Percentiles rank a stretch among this genome's conserved stretches.
phyloP scores from a whole-genome alignment of 2,329 filamentous ascomycete genomes.

The Davidsoniella eucalypti region DNA sequence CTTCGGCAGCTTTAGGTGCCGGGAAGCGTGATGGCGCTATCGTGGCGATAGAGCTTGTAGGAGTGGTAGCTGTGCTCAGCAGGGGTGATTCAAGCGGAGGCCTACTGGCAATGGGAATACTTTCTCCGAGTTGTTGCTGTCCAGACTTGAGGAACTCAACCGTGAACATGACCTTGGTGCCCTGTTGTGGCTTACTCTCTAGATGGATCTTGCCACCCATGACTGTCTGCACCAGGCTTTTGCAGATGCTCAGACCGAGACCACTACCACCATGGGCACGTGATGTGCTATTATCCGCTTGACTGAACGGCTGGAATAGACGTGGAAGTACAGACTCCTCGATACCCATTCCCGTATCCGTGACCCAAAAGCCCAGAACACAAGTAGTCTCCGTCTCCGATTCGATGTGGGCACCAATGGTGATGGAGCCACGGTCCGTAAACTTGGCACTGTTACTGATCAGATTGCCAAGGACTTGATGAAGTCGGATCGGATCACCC shows the following conservation, averaged over 20 bases:
- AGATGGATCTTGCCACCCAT: slow-evolving; percentile 76
- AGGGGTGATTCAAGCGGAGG: too few species aligned
- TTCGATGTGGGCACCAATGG: slow-evolving; percentile 60
- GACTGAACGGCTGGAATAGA: slow-evolving; percentile 81
- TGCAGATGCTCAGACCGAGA: slow-evolving; percentile 83
- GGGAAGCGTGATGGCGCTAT: too few species aligned
- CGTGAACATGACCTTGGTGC: slow-evolving; percentile 62
- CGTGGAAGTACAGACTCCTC: slow-evolving; percentile 67
- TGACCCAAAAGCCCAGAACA: slow-evolving; percentile 68
- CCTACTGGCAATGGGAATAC: too few species aligned
- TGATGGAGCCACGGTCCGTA: slow-evolving; percentile 72
- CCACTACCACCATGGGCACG: slow-evolving; percentile 85
- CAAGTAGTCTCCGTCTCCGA: slow-evolving; percentile 53
- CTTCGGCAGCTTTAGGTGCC: neutral
- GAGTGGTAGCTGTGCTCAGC: neutral
- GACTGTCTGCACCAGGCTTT: slow-evolving; percentile 81
- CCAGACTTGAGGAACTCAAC: slow-evolving; percentile 59
- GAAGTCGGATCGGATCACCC: slow-evolving; percentile 48
- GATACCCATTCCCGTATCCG: slow-evolving; percentile 85
- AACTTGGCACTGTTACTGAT: slow-evolving; percentile 92
- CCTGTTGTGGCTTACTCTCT: slow-evolving; percentile 55
- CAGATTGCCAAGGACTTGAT: slow-evolving; percentile 62
- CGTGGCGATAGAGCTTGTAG: neutral
- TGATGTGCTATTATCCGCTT: slow-evolving; percentile 80
- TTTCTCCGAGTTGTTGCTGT: neutral